A percentile compares a stretch with the other conserved stretches of the same genome.
phyloP scores from a whole-genome alignment of 2,329 filamentous ascomycete genomes.

The Aspergillus persii region DNA sequence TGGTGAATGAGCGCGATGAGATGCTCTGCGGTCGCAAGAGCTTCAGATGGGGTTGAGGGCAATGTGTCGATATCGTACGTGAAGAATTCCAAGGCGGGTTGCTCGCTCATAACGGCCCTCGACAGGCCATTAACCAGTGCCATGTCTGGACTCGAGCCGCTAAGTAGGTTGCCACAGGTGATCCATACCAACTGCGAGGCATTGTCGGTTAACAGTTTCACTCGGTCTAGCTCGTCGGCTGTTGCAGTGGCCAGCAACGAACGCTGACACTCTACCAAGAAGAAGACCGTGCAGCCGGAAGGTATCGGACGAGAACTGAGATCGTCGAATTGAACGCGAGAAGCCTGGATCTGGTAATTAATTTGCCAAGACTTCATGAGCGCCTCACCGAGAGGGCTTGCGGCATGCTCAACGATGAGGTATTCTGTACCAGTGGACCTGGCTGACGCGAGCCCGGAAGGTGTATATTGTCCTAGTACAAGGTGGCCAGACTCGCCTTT shows the following conservation, averaged over 20 bases:
- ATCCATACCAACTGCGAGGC: constrained; percentile 10
- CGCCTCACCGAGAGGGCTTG: too few relatives aligned
- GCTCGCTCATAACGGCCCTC: constrained; percentile 10
- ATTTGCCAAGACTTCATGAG: too few relatives aligned
- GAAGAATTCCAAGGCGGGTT: constrained; percentile 11
- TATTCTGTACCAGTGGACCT: too few relatives aligned
- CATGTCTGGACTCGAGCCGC: constrained; percentile 9
- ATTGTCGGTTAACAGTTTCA: constrained; percentile 11
- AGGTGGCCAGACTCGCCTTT: too few relatives aligned
- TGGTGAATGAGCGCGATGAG: background rate
- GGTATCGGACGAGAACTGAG: too few relatives aligned
- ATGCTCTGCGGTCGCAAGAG: background rate
- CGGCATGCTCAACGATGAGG: too few relatives aligned
- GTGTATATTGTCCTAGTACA: too few relatives aligned
- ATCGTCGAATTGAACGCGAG: too few relatives aligned
- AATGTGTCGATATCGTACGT: constrained; percentile 1
- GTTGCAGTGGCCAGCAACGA: constrained; percentile 2
- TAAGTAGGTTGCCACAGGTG: constrained; percentile 2
- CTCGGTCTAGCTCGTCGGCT: background rate
- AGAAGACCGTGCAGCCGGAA: background rate
- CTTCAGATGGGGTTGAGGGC: background rate
- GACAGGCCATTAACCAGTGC: constrained; percentile 4
- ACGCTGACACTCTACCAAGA: background rate
- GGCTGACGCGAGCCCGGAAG: too few relatives aligned
- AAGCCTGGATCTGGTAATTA: too few relatives aligned